Evolutionary conservation across 2,329 filamentous ascomycete genomes (phyloP), one percentile per base, ranked within the genome.

Genomic region (Periglandula ipomoeae): DNA sequence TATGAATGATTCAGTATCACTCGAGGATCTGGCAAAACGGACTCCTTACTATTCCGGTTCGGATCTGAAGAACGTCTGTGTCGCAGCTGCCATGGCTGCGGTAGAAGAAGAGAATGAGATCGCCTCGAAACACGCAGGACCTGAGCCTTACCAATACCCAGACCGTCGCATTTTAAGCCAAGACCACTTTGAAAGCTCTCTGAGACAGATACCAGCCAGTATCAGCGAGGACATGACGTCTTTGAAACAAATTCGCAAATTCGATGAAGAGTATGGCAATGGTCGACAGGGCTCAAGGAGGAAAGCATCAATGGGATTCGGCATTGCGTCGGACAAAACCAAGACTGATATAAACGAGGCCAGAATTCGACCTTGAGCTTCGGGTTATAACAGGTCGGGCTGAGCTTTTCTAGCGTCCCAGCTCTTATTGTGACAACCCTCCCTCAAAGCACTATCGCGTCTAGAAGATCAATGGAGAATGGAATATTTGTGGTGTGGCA

Each of bases 181-280:
- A 20, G 65, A 73, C 2, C 93, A 98, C 67, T 97, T 98, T 61
- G 85, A 90, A 15, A 85, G 81, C 56, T 93, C 89, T 2, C 74
- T 95, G 59, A 78, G 81, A 58, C 90, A 97, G 66, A 95, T 98
- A 56, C 87, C 85, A 49, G 89, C 93, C 0, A 94, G 87, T 59
- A 90, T 96, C 56, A 90, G 82, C 58, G 91, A 96, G 65, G 90
- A 98, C 60, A 97, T 96, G 91, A 75, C 81, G 44, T 88, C 82
- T 27, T 71, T 98, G 53, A 80, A 81, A 55, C 87, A 87, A 11
- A 95, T 98, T 59, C 79, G 88, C 58, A 94, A 94, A 68, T 98
- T 97, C 61, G 93, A 98, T 62, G 88, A 95, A 68, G 86, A 91
- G 64, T 98, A 90, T 64, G 91, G 93, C 23, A 89, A 95, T 62